Base-by-base conservation (phyloP, 2,329 filamentous ascomycete genomes). In the Shiraia bambusicola region DNA sequence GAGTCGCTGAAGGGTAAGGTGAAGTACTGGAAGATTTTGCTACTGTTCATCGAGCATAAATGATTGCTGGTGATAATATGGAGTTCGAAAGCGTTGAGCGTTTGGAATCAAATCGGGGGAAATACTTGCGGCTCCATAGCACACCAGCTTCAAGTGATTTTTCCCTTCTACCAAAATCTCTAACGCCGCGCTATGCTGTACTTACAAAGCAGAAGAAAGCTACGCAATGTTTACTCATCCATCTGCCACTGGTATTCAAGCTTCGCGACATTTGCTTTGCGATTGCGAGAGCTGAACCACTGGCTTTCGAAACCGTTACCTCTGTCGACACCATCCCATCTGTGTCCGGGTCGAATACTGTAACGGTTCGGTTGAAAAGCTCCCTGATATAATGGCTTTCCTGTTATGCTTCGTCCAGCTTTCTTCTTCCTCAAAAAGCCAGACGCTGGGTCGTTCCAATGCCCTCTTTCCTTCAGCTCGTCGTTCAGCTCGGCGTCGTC, bases 261-360 rank as follows among this genome's bases (percentile, higher is more conserved):
- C 24, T 85, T 85, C 69, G 87, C 86, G 56, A 86, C 82, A 65
- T 90, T 83, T 59, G 84, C 82, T 54, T 81, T 81, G 54, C 82
- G 76, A 67, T 96, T 96, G 53, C 91, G 75, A 2, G 90, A 88
- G 66, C 87, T 89, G 72, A 97, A 97, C 72, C 91, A 87, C 64
- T 96, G 86, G 49, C 82, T 86, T 73, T 98, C 93, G 65, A 96
- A 97, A 0, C 92, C 92, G 71, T 89, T 98, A 14, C 88, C 79
- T 52, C 93, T 78, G 74, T 98, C 93, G 13, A 98, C 93, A 5
- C 94, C 93, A 75, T 98, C 93, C 93, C 93, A 98, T 52, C 88
- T 77, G 72, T 95, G 89, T 0, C 93, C 94, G 0, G 93, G 93
- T 47, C 85, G 78, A 48, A 98, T 97, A 1, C 88, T 88, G 72